These are phyloP conservation scores for Eucalyptus globulus DNA, from an alignment of 345 rosid species.

Conservation along the genomic window DNA sequence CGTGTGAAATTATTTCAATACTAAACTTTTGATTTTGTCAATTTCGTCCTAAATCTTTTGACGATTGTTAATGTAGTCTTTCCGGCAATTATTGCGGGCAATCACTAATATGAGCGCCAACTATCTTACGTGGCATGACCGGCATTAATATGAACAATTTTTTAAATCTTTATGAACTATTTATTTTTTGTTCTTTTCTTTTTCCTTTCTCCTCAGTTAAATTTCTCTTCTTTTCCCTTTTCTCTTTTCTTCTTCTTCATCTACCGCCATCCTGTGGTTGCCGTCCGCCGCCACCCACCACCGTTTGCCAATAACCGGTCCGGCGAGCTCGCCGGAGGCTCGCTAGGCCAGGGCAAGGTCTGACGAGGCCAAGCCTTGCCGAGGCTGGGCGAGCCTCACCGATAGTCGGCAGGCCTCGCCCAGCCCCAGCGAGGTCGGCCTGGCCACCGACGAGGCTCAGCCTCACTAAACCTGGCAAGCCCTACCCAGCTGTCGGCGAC, in stretches of 20 bases:
- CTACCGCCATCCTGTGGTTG: fast-evolving
- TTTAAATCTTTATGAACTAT: neutral
- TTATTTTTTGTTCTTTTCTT: fast-evolving
- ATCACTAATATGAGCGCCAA: fast-evolving
- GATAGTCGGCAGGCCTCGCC: fast-evolving
- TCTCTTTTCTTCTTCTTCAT: no score
- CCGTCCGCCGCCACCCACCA: fast-evolving
- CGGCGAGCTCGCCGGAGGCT: fast-evolving
- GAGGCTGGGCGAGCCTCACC: no score
- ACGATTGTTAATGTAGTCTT: neutral
- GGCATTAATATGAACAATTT: fast-evolving
- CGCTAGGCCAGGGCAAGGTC: fast-evolving
- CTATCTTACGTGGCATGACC: fast-evolving
- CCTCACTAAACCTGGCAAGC: no score
- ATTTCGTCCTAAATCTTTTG: neutral
- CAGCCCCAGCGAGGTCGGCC: fast-evolving
- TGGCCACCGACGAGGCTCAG: fast-evolving
- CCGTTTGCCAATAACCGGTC: fast-evolving
- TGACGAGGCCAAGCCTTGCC: no score
- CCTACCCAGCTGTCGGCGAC: fast-evolving
- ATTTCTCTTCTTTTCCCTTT: no score
- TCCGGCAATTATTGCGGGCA: fast-evolving
- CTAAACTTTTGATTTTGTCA: neutral
- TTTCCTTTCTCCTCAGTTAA: neutral
- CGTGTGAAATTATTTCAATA: neutral